Base-by-base conservation (phyloP, 2,329 filamentous ascomycete genomes). In the Colletotrichum gloeosporioides region DNA sequence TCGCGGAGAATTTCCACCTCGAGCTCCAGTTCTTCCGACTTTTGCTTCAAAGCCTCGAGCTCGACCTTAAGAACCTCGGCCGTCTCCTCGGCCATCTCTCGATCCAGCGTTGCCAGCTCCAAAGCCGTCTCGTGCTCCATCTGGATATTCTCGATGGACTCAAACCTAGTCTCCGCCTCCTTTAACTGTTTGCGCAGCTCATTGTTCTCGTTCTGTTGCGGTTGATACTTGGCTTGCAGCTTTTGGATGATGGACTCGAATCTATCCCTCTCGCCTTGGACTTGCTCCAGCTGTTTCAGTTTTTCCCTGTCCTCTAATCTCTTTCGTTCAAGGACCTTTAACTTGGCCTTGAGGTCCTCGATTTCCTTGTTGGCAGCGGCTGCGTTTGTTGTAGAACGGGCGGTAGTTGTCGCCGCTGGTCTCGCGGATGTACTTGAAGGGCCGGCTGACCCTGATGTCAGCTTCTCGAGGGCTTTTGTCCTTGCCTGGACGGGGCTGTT, bases 51-150 rank as follows among this genome's bases (percentile, higher is more conserved):
- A 3, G 92, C 90, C 49, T 98, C 95, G 29, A 98, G 87, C 82
- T 99, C 96, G 2, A 91, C 90, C 83, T 96, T 97, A 67, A 94
- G 88, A 22, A 94, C 92, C 79, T 99, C 97, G 1, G 95, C 94
- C 59, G 93, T 95, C 85, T 98, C 96, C 84, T 99, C 96, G 0
- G 97, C 97, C 95, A 99, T 98, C 84, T 99, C 96, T 61, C 95
- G 92, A 82, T 99, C 97, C 31, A 99, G 88, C 0, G 95, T 94
- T 8, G 96, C 95, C 85, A 97, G 91, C 85, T 99, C 97, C 81
- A 98, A 87, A 8, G 94, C 92, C 5, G 93, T 91, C 34, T 99
- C 97, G 83, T 98, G 93, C 79, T 98, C 96, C 9, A 95, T 94
- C 82, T 97, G 94, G 70, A 94, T 88, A 34, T 90, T 89, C 79